Evolutionary conservation across 768 basidiomycete species (phyloP).

Genomic region (Macrolepiota albuminosa): DNA sequence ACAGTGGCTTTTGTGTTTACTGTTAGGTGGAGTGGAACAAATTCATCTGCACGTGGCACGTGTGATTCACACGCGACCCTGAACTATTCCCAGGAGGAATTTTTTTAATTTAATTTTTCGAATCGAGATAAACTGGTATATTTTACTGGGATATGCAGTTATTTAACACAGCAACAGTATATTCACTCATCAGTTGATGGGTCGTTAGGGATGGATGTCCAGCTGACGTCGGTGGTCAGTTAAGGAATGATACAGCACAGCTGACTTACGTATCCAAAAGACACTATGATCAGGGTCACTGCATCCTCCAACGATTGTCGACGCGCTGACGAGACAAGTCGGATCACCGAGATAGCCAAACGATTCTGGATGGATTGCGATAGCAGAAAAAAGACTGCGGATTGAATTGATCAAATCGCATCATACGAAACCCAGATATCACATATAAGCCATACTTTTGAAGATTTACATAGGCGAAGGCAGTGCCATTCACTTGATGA

Average conservation of each 20-base stretch:
- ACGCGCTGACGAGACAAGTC: slow-evolving; percentile 27
- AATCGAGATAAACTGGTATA: not conserved
- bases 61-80: slow-evolving; percentile 2
- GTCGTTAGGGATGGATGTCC: slow-evolving; percentile 26
- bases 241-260: not conserved
- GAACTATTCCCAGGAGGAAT: no score
- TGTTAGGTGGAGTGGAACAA: not conserved
- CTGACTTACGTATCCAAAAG: slow-evolving; percentile 8
- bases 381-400: slow-evolving; percentile 20
- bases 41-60: not conserved
- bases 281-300: slow-evolving; percentile 25
- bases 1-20: not conserved
- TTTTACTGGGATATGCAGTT: slow-evolving; percentile 1
- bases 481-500: slow-evolving; percentile 22
- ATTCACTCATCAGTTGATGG: slow-evolving; percentile 23
- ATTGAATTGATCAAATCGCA: not conserved
- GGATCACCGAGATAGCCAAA: slow-evolving; percentile 25
- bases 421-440: not conserved
- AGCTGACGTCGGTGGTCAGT: slow-evolving; percentile 11
- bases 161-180: slow-evolving; percentile 19
- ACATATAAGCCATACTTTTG: slow-evolving; percentile 12
- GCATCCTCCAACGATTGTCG: slow-evolving; percentile 26
- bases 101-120: not conserved
- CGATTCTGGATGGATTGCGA: slow-evolving; percentile 16
- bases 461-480: slow-evolving; percentile 26